Evolutionary conservation across 345 rosid genomes (phyloP).

Genomic region (Salix purpurea): DNA sequence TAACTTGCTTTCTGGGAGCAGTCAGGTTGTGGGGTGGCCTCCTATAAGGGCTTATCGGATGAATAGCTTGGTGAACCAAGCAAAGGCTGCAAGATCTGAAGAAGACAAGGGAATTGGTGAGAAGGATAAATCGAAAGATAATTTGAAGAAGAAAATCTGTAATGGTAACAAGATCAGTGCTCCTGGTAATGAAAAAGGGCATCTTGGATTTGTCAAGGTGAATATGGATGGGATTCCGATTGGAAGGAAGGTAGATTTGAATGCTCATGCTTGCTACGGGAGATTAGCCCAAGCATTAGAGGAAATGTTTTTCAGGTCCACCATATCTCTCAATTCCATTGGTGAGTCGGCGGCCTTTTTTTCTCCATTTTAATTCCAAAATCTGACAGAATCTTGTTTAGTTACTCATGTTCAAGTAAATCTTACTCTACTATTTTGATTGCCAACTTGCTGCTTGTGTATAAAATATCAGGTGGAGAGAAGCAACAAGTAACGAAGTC

Average conservation of each 20-base stretch:
- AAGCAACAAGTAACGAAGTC: conserved; percentile 29
- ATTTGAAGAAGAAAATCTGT: conserved; percentile 39
- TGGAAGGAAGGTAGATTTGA: conserved; percentile 61
- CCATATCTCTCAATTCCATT: neutral
- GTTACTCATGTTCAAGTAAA: neutral
- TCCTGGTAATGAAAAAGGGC: conserved; percentile 40
- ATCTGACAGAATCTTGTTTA: neutral
- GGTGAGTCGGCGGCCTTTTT: conserved; percentile 1
- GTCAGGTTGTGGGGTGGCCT: conserved; percentile 40
- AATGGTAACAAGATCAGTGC: conserved; percentile 17
- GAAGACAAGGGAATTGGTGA: conserved; percentile 43
- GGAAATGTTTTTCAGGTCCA: conserved; percentile 27
- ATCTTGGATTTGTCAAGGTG: conserved; percentile 54
- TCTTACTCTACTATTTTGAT: neutral
- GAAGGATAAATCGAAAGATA: conserved; percentile 53
- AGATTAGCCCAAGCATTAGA: conserved; percentile 18
- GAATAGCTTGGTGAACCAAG: conserved; percentile 26
- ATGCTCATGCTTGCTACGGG: conserved; percentile 31
- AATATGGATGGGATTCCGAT: conserved; percentile 66
- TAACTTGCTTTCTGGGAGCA: conserved; percentile 16
- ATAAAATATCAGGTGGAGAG: conserved; percentile 23
- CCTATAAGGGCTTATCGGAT: conserved; percentile 29
- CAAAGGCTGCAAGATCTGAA: conserved; percentile 33
- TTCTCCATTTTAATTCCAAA: neutral
- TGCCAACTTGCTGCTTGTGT: neutral